These are phyloP conservation scores for Malus domestica DNA, from an alignment of 306 rosid genomes.

Conservation along the genomic window DNA sequence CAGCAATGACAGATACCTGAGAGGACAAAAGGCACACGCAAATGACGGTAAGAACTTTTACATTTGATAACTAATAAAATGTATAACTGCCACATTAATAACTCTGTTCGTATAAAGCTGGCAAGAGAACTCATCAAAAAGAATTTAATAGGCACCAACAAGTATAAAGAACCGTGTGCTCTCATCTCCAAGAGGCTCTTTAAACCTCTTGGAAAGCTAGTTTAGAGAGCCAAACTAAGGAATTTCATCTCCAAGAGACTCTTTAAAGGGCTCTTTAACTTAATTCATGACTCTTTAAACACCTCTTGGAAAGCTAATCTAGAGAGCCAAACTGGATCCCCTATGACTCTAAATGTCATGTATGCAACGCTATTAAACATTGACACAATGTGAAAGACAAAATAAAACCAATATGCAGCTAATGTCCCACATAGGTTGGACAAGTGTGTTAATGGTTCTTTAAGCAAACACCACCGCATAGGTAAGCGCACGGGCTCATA, in stretches of 20 bases:
- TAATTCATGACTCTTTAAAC: no score
- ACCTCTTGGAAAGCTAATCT: no score
- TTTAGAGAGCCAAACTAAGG: no score
- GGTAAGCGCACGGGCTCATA: not conserved
- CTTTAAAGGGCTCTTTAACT: no score
- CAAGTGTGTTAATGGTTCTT: not conserved
- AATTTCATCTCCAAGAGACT: no score
- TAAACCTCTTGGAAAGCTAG: no score
- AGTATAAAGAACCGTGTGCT: not conserved
- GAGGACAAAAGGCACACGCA: constrained; percentile 9
- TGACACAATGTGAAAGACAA: not conserved
- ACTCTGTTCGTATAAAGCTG: not conserved
- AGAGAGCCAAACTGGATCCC: not conserved
- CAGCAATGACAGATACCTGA: constrained; percentile 91
- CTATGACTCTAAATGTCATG: not conserved
- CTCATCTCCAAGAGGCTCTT: no score
- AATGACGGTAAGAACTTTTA: not conserved
- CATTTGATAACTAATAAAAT: not conserved
- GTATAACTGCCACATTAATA: not conserved
- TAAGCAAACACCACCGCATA: not conserved
- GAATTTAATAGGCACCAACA: not conserved
- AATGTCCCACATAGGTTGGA: not conserved
- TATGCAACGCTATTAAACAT: not conserved
- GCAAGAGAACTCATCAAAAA: not conserved
- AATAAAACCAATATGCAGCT: not conserved